Percentiles rank a stretch among this genome's conserved stretches.
phyloP scores from a whole-genome alignment of 1,139 yeast species.

The Meyerozyma guilliermondii region DNA sequence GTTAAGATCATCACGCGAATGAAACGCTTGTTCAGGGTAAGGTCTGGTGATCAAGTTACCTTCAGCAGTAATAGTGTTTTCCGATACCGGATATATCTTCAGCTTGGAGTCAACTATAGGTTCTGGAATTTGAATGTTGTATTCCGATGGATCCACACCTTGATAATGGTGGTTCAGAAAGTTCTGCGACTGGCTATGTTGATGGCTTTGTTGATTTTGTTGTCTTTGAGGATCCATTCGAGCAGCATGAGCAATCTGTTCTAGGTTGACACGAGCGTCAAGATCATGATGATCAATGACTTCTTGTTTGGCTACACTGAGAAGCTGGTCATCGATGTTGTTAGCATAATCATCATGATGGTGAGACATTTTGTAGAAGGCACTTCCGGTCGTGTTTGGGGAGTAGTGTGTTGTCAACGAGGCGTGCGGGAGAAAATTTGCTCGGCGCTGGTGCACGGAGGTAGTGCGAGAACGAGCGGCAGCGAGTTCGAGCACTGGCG shows the following conservation, averaged over 20 bases:
- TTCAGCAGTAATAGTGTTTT: conserved; percentile 44
- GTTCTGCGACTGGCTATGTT: conserved; percentile 4
- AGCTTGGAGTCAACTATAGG: conserved; percentile 42
- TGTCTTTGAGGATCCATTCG: conserved; percentile 7
- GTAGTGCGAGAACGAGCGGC: neutral
- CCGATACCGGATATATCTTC: conserved; percentile 44
- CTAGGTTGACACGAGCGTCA: conserved; percentile 27
- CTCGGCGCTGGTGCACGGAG: neutral
- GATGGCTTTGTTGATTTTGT: conserved; percentile 5
- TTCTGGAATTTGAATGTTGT: conserved; percentile 46
- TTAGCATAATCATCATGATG: conserved; percentile 34
- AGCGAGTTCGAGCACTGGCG: no score
- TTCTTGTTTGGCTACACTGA: conserved; percentile 32
- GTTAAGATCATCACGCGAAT: conserved; percentile 45
- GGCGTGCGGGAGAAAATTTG: neutral
- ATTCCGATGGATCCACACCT: conserved; percentile 38
- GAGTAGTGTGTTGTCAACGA: conserved; percentile 19
- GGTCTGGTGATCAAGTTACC: conserved; percentile 53
- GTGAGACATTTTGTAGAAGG: conserved; percentile 10
- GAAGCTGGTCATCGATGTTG: conserved; percentile 44
- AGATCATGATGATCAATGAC: conserved; percentile 23
- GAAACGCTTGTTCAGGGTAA: conserved; percentile 50
- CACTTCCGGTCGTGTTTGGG: conserved; percentile 20
- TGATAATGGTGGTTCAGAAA: conserved; percentile 3
- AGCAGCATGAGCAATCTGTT: conserved; percentile 28